Base-by-base conservation (phyloP, 768 basidiomycete species). In the Collybiopsis confluens region DNA sequence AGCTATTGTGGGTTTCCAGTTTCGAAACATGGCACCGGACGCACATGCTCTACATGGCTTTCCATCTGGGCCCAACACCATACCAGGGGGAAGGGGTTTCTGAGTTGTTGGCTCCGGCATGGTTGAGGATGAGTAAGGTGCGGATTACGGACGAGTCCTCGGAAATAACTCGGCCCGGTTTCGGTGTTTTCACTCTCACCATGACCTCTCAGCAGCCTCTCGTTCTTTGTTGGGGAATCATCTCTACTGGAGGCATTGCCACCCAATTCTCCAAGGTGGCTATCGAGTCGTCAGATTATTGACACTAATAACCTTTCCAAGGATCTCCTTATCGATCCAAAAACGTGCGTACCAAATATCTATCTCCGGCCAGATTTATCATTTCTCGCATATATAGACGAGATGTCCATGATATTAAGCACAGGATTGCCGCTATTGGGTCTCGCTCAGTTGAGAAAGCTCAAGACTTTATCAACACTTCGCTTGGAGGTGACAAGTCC, bases 41-140 rank as follows among this genome's bases (percentile, higher is more conserved):
- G 84, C 89, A 62, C 93, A 95, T 26, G 90, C 84, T 72, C 92
- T 96, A 78, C 96, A 98, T 1, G 91, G 92, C 68, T 94, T 97
- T 18, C 96, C 95, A 58, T 98, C 92, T 11, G 92, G 89, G 1
- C 91, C 94, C 59, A 98, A 47, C 52, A 95, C 81, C 77, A 92
- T 85, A 1, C 92, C 92, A 5, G 90, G 88, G 1, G 89, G 88
- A 23, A 88, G 63, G 18, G 68, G 56, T 20, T 33, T 13, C 13
- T 33, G 30, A 33, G 30, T 33, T 13, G 30, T 33, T n/a, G n/a
- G n/a, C n/a, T n/a, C n/a, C n/a, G n/a, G n/a, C n/a, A n/a, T n/a
- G n/a, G n/a, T n/a, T n/a, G n/a, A n/a, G n/a, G n/a, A n/a, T n/a
- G n/a, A n/a, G n/a, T n/a, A n/a, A n/a, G n/a, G n/a, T n/a, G n/a